Conservation (phyloP, 2,329 filamentous ascomycete genomes). For the Verticillium alfalfae region DNA sequence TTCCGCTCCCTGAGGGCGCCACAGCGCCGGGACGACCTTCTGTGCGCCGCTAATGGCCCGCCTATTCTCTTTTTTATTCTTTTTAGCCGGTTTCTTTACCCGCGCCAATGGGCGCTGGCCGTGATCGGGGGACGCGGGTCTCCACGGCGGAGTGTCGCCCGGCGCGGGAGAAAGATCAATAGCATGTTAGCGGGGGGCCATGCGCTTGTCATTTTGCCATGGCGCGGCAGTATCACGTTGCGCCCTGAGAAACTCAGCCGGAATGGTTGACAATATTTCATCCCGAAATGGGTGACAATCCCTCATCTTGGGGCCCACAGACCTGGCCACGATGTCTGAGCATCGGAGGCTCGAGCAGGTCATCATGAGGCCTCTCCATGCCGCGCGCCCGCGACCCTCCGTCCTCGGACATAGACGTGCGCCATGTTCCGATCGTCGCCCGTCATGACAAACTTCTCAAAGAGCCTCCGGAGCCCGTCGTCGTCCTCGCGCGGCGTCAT, state of each 20-base stretch:
- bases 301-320: no score
- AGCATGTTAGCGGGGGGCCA: no score
- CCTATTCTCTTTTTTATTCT: background rate
- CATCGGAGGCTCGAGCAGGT: no score
- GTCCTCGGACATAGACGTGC: conserved; percentile 47
- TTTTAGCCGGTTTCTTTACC: background rate
- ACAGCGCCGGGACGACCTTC: background rate
- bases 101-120: background rate
- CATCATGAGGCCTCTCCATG: background rate
- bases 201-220: no score
- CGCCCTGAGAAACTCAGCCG: no score
- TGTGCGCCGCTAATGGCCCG: background rate
- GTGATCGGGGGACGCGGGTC: background rate
- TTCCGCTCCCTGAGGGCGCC: background rate
- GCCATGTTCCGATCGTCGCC: conserved; percentile 58
- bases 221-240: no score
- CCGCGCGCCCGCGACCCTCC: background rate
- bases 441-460: conserved; percentile 63
- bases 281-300: no score
- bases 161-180: background rate
- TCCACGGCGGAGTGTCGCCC: background rate
- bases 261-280: no score
- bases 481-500: conserved; percentile 48
- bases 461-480: conserved; percentile 38
- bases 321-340: no score